Conservation (phyloP, 192 early-diverging fungal species). For the Coemansia sp. region DNA sequence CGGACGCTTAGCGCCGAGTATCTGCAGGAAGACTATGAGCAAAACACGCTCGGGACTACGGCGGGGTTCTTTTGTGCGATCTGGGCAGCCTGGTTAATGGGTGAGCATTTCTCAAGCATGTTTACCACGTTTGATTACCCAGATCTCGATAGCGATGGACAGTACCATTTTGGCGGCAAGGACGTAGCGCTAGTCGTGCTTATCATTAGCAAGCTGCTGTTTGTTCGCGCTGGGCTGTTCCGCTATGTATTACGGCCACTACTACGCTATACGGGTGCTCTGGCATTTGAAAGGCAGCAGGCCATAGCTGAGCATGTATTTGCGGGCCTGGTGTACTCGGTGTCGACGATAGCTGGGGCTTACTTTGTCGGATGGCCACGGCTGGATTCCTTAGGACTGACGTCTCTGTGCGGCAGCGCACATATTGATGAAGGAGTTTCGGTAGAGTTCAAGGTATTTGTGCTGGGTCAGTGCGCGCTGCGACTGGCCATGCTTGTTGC, state of each 20-base stretch:
- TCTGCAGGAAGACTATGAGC: slow-evolving; percentile 34
- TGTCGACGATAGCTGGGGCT: neutral
- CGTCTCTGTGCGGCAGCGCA: neutral
- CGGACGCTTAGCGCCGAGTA: slow-evolving; percentile 14
- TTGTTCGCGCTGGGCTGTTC: slow-evolving; percentile 17
- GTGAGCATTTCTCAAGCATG: slow-evolving; percentile 18
- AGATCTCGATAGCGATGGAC: slow-evolving; percentile 2
- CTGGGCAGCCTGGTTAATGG: slow-evolving; percentile 32
- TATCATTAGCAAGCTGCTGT: slow-evolving; percentile 24
- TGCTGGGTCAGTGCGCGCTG: slow-evolving; percentile 13
- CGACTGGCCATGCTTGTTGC: slow-evolving; percentile 5
- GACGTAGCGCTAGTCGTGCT: slow-evolving; percentile 21
- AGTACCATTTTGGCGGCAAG: slow-evolving; percentile 18
- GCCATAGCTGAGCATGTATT: neutral
- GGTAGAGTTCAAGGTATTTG: slow-evolving; percentile 2
- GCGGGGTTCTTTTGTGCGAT: slow-evolving; percentile 46
- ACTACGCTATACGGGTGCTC: neutral
- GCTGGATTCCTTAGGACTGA: neutral
- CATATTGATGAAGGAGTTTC: neutral
- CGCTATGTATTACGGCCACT: slow-evolving; percentile 29
- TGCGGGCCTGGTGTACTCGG: neutral
- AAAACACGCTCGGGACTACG: slow-evolving; percentile 25
- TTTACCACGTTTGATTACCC: slow-evolving; percentile 16
- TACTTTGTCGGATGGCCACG: slow-evolving; percentile 6
- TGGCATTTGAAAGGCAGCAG: slow-evolving; percentile 8